A percentile compares a stretch with the other conserved stretches of the same genome.
Evolutionary conservation across 1,284 basidiomycete species (phyloP).

Genomic region (Ganoderma resinaceum): DNA sequence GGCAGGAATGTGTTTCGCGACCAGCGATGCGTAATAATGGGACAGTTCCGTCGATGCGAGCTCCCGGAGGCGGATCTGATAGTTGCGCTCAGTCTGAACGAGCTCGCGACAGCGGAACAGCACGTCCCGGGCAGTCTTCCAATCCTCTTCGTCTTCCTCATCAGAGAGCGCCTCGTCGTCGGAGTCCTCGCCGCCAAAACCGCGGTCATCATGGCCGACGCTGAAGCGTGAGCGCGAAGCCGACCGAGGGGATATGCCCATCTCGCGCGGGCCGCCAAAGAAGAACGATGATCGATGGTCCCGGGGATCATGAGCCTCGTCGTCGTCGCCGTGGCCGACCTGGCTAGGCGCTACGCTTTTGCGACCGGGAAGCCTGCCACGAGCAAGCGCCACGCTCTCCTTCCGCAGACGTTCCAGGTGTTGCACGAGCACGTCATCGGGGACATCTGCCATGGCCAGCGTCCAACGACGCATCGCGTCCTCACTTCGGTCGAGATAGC

Average conservation of each 20-base stretch:
- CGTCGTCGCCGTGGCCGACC: constrained; percentile 27
- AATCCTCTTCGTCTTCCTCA: constrained; percentile 45
- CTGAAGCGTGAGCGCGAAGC: constrained; percentile 34
- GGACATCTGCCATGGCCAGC: constrained; percentile 45
- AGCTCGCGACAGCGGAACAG: constrained; percentile 68
- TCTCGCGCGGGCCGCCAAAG: constrained; percentile 32
- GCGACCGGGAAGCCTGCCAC: constrained; percentile 26
- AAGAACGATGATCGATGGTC: constrained; percentile 33
- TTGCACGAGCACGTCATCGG: constrained; percentile 45
- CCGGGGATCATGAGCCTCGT: constrained; percentile 16
- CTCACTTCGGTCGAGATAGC: constrained; percentile 28
- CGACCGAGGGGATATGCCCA: constrained; percentile 26
- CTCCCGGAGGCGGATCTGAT: constrained; percentile 56
- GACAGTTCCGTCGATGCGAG: constrained; percentile 46
- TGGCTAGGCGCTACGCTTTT: constrained; percentile 28
- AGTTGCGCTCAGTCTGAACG: constrained; percentile 69
- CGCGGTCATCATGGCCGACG: constrained; percentile 32
- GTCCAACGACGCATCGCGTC: constrained; percentile 44
- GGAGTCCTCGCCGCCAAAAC: constrained; percentile 29
- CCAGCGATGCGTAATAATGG: constrained; percentile 57
- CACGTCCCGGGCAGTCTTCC: constrained; percentile 62
- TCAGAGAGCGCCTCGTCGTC: constrained; percentile 31
- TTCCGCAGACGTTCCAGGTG: constrained; percentile 45
- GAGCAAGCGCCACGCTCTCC: constrained; percentile 32
- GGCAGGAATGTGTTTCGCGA: constrained; percentile 57